Percentiles rank a stretch among this genome's conserved stretches.
phyloP scores from a whole-genome alignment of 805 yeast genomes.

The Suhomyces sp. region DNA sequence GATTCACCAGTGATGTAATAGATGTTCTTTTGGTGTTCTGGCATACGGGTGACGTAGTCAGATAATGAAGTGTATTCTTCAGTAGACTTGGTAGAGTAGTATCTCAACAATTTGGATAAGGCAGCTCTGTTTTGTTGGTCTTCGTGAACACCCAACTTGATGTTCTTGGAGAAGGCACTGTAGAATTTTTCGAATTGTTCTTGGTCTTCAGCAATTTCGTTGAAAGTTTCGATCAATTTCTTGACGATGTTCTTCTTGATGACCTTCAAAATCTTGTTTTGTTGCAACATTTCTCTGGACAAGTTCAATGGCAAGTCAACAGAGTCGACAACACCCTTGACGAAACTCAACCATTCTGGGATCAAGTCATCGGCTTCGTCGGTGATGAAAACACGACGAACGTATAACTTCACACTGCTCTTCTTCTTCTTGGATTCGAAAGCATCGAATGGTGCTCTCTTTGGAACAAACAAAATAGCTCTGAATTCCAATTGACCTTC shows the following conservation, averaged over 20 bases:
- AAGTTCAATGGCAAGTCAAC: slow-evolving; percentile 99
- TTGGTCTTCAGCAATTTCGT: slow-evolving; percentile 98
- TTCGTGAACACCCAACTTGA: slow-evolving; percentile 98
- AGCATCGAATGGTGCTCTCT: slow-evolving; percentile 98
- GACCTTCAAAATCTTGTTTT: slow-evolving; percentile 98
- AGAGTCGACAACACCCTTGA: slow-evolving; percentile 99
- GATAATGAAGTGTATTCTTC: slow-evolving; percentile 93
- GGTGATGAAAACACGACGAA: slow-evolving; percentile 98
- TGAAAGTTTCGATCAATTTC: slow-evolving; percentile 97
- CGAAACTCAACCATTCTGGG: slow-evolving; percentile 97
- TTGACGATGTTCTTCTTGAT: slow-evolving; percentile 98
- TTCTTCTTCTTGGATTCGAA: slow-evolving; percentile 99
- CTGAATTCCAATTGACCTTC: slow-evolving; percentile 99
- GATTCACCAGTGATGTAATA: slow-evolving; percentile 99
- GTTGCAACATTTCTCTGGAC: slow-evolving; percentile 99
- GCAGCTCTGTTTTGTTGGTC: slow-evolving; percentile 96
- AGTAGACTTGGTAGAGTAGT: slow-evolving; percentile 90
- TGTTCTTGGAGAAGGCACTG: slow-evolving; percentile 95
- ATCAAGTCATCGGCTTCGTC: slow-evolving; percentile 99
- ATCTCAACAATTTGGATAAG: slow-evolving; percentile 94
- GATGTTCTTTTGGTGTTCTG: slow-evolving; percentile 99
- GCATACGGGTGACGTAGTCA: slow-evolving; percentile 99
- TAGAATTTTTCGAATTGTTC: slow-evolving; percentile 99
- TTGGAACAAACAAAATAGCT: slow-evolving; percentile 96
- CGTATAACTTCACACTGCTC: slow-evolving; percentile 97